A percentile compares a stretch with the other conserved stretches of the same genome.
Conservation (phyloP, 2,329 filamentous ascomycete genomes). For the Cadophora sp. region DNA sequence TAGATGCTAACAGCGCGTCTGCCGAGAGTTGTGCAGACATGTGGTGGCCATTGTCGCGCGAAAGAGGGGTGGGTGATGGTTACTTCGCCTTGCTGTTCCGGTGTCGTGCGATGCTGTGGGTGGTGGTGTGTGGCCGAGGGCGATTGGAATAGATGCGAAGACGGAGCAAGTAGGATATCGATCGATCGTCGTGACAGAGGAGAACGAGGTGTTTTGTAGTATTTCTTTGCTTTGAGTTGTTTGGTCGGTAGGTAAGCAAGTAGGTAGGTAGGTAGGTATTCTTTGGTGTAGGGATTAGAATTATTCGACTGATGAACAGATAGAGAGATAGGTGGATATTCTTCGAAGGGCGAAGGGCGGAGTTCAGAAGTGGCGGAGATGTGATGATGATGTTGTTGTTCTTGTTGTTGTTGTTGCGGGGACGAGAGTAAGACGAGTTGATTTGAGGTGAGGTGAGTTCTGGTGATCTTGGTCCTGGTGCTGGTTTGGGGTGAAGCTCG, state of each 20-base stretch:
- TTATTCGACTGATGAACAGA: not conserved
- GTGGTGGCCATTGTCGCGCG: constrained; percentile 34
- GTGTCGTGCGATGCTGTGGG: not conserved
- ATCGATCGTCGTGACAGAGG: not conserved
- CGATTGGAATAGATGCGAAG: not conserved
- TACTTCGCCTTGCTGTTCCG: not conserved
- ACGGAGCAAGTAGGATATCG: not conserved
- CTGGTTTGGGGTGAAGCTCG: not conserved
- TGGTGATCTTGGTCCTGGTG: no score
- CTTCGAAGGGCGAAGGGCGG: not conserved
- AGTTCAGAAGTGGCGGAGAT: not conserved
- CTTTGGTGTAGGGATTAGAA: not conserved
- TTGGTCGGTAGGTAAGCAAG: no score
- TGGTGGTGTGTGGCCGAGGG: not conserved
- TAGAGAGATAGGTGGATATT: not conserved
- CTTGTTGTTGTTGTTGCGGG: no score
- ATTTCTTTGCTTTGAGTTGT: no score
- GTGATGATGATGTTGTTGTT: not conserved
- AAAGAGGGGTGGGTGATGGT: constrained; percentile 18
- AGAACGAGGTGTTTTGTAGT: not conserved
- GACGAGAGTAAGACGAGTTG: not conserved
- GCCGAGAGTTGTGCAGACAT: not conserved
- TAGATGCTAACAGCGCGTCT: constrained; percentile 22
- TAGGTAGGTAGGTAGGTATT: no score
- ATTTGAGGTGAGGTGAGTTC: not conserved